phyloP scores from a whole-genome alignment of 805 yeast genomes.

The Suhomyces sp. region DNA sequence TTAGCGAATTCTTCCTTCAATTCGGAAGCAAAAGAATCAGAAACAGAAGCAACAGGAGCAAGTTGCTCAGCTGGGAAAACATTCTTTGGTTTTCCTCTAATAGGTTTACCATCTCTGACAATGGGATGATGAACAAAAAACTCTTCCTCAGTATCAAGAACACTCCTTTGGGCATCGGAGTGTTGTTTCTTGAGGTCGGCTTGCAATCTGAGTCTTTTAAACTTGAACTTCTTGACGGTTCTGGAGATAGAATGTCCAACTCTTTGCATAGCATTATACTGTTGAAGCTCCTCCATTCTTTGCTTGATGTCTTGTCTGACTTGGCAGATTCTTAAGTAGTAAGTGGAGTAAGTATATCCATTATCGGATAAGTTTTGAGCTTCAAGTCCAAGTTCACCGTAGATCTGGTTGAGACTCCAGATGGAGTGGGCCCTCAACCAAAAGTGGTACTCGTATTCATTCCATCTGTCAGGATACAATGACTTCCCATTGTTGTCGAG shows the following conservation, averaged over 20 bases:
- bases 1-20: neutral
- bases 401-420: neutral
- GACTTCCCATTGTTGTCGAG: neutral
- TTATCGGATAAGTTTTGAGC: neutral
- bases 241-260: neutral
- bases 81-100: neutral
- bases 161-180: neutral
- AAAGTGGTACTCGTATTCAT: neutral
- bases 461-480: neutral
- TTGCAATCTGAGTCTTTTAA: neutral
- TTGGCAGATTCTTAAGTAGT: neutral
- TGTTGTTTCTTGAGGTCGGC: neutral
- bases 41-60: neutral
- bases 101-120: neutral
- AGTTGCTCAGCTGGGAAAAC: neutral
- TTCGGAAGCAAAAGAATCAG: neutral
- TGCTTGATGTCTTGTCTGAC: neutral
- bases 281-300: neutral
- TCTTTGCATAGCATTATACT: neutral
- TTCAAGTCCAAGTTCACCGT: neutral
- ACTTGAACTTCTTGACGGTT: neutral
- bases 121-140: neutral
- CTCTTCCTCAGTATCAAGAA: neutral
- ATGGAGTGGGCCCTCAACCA: neutral
- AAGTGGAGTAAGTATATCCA: neutral